A percentile compares a stretch with the other conserved stretches of the same genome.
phyloP scores from a whole-genome alignment of 495 filamentous ascomycete species.

The Podospora bellae-mahoneyi region DNA sequence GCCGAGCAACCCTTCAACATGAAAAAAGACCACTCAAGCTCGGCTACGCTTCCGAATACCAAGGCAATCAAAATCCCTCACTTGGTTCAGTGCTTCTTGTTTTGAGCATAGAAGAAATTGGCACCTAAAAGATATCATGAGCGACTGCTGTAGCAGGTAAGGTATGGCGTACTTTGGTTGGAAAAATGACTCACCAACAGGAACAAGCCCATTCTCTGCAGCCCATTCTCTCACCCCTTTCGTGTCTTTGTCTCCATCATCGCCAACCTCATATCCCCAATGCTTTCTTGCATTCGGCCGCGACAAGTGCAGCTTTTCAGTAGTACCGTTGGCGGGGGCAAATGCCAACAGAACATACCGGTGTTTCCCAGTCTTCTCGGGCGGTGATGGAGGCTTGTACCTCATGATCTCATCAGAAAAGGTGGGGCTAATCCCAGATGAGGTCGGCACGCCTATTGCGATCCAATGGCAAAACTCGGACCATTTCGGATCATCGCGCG shows the following conservation, averaged over 20 bases:
- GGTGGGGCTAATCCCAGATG: background rate
- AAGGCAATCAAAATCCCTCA: no score
- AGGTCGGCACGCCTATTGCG: constrained; percentile 20
- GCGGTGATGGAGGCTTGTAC: constrained; percentile 61
- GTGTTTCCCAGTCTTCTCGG: constrained; percentile 63
- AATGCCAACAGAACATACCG: constrained; percentile 65
- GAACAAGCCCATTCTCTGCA: constrained; percentile 54
- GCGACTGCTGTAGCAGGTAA: background rate
- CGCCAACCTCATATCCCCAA: constrained; percentile 49
- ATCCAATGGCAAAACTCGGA: constrained; percentile 75
- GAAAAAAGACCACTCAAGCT: no score
- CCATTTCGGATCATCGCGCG: constrained; percentile 60
- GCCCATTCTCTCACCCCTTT: constrained; percentile 63
- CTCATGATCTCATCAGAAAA: constrained; percentile 45
- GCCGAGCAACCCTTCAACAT: background rate
- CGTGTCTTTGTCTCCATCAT: constrained; percentile 36
- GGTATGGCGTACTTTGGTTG: background rate
- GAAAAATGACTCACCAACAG: constrained; percentile 52
- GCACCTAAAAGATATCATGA: constrained; percentile 43
- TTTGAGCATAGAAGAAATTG: constrained; percentile 63
- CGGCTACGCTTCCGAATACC: no score
- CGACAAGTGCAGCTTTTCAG: constrained; percentile 43
- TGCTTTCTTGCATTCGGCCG: constrained; percentile 56
- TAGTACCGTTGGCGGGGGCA: constrained; percentile 40
- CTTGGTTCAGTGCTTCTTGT: constrained; percentile 53